Evolutionary conservation across 805 yeast genomes (phyloP).

Genomic region (Yamadazyma ubonensis): DNA sequence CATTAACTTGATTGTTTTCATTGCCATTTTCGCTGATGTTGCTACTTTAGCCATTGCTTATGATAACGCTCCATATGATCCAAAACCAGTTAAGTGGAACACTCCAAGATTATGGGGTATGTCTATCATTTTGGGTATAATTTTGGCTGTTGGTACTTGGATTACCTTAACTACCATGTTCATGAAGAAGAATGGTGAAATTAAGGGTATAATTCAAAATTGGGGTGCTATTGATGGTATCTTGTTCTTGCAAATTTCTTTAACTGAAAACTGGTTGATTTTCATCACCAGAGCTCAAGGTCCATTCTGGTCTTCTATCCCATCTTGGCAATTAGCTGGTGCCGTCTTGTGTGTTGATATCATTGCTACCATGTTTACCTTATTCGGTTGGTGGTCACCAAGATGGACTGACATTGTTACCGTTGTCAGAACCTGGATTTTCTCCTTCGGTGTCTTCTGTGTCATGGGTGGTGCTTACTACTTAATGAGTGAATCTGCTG

Average conservation of each 20-base stretch:
- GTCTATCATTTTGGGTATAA: conserved; percentile 82
- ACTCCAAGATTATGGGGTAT: conserved; percentile 96
- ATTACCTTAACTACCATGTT: conserved; percentile 93
- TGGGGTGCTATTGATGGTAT: conserved; percentile 94
- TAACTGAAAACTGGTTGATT: conserved; percentile 96
- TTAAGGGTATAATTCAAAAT: conserved; percentile 83
- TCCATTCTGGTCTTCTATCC: conserved; percentile 96
- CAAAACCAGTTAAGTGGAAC: conserved; percentile 94
- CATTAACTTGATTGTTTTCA: conserved; percentile 91
- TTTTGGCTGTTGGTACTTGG: conserved; percentile 92
- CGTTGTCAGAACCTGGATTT: conserved; percentile 90
- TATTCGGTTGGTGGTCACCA: conserved; percentile 98
- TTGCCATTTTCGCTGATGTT: conserved; percentile 96
- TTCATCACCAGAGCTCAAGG: conserved; percentile 96
- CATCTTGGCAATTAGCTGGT: conserved; percentile 96
- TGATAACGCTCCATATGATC: conserved; percentile 95
- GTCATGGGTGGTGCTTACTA: conserved; percentile 95
- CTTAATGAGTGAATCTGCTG: conserved; percentile 80
- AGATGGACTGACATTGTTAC: conserved; percentile 96
- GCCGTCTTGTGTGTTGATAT: conserved; percentile 89
- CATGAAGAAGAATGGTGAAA: conserved; percentile 62
- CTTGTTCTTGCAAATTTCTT: conserved; percentile 87
- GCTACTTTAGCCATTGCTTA: conserved; percentile 97
- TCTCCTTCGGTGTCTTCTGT: conserved; percentile 97
- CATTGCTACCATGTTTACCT: conserved; percentile 86